Base-by-base conservation (phyloP, 371 early-diverging fungal genomes). In the Zychaea mexicana region DNA sequence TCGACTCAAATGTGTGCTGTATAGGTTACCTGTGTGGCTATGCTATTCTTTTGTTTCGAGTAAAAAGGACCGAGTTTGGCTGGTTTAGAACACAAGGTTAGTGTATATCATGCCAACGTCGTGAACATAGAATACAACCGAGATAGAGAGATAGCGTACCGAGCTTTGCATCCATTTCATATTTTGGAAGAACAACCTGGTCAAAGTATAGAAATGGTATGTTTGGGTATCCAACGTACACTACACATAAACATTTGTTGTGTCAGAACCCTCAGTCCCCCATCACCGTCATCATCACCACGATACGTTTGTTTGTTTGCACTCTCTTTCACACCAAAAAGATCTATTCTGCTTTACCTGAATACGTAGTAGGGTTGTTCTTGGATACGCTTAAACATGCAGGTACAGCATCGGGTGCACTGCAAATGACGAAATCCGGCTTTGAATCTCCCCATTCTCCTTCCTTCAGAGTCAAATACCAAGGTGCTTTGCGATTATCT, bases 201-300 rank as follows among this genome's bases (percentile, higher is more conserved):
- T 76, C 78, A 65, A 81, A 81, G 31, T 76, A 67, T 27, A 78
- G 61, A 36, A 81, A 81, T 15, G 81, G 81, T 30, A 81, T 69
- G 47, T 65, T 66, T 24, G 81, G 78, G 64, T 72, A 74, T 0
- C 81, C 81, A 52, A 73, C 64, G 60, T 70, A 81, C 0, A 81
- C 81, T 81, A 27, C 2, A 12, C 22, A 17, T 19, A 4, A 13
- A 9, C 24, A 33, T 28, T 45, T 15, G 15, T n/a, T n/a, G n/a
- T n/a, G n/a, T n/a, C n/a, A n/a, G n/a, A n/a, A n/a, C n/a, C n/a
- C n/a, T n/a, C n/a, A n/a, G n/a, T n/a, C n/a, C n/a, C n/a, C n/a
- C n/a, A n/a, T n/a, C n/a, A n/a, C n/a, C n/a, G n/a, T n/a, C n/a
- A n/a, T n/a, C n/a, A n/a, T n/a, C n/a, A n/a, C n/a, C n/a, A n/a